These are phyloP conservation scores for Berkeleyomyces basicola DNA, from an alignment of 2,329 filamentous ascomycete species.

Conservation along the genomic window DNA sequence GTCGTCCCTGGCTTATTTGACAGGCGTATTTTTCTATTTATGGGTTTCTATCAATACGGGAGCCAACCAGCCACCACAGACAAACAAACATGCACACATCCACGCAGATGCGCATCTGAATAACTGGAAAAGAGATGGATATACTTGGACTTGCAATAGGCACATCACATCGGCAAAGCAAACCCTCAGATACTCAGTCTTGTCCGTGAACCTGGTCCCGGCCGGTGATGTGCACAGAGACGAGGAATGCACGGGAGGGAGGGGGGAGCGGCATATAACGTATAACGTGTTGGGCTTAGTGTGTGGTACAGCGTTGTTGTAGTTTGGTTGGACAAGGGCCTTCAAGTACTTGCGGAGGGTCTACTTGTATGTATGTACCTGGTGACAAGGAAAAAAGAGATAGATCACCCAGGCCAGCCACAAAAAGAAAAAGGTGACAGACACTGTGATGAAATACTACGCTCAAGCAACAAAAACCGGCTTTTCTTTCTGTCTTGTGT, in stretches of 20 bases:
- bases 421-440: background rate
- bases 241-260: background rate
- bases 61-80: background rate
- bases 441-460: constrained; percentile 1
- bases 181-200: background rate
- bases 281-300: background rate
- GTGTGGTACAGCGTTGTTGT: background rate
- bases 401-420: background rate
- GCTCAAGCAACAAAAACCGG: constrained; percentile 10
- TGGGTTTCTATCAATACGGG: background rate
- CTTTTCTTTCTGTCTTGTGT: background rate
- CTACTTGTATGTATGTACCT: too few species aligned
- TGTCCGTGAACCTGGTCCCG: background rate
- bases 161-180: background rate
- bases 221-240: background rate
- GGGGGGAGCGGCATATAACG: background rate
- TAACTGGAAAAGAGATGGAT: too few species aligned
- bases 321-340: background rate
- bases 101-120: background rate
- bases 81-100: background rate
- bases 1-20: background rate
- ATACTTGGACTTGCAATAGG: too few species aligned
- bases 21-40: too few species aligned
- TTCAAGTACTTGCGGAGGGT: background rate
- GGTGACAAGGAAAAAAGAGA: background rate